Evolutionary conservation across 2,329 filamentous ascomycete genomes (phyloP).

Genomic region (Claviceps arundinis): DNA sequence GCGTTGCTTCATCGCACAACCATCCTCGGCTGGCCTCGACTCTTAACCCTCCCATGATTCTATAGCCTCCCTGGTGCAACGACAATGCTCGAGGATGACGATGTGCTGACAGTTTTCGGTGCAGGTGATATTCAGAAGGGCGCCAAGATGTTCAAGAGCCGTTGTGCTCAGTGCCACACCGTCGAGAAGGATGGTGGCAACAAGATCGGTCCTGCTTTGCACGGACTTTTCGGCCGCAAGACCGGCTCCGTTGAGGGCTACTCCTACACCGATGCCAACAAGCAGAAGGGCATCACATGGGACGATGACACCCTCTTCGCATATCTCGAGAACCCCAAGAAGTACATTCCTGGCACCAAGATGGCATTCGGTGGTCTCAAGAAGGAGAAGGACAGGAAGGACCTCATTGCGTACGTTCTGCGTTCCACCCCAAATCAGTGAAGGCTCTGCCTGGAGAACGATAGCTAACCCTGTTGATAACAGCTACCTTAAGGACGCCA

Average conservation of each 20-base stretch:
- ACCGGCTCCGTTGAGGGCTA: conserved; percentile 83
- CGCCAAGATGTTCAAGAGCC: conserved; percentile 97
- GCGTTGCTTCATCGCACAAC: not conserved
- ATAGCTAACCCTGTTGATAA: conserved; percentile 14
- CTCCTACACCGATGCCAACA: conserved; percentile 99
- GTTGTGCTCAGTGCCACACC: conserved; percentile 98
- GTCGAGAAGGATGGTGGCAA: conserved; percentile 79
- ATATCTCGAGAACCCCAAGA: conserved; percentile 99
- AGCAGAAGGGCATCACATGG: conserved; percentile 88
- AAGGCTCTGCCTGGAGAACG: not conserved
- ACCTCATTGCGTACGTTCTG: conserved; percentile 79
- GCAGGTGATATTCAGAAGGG: conserved; percentile 89
- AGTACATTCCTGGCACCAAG: conserved; percentile 99
- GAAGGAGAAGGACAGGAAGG: conserved; percentile 99
- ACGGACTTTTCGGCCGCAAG: conserved; percentile 96
- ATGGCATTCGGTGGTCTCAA: conserved; percentile 99
- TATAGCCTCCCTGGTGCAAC: too few relatives aligned
- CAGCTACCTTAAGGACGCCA: conserved; percentile 57
- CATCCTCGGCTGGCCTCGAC: not conserved
- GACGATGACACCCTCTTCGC: conserved; percentile 76
- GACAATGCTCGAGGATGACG: not conserved
- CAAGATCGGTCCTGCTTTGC: conserved; percentile 95
- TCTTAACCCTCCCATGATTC: too few relatives aligned
- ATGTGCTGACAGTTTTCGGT: not conserved
- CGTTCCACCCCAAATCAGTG: not conserved